Evolutionary conservation across 768 basidiomycete species (phyloP).

Genomic region (Lactarius evosmus): DNA sequence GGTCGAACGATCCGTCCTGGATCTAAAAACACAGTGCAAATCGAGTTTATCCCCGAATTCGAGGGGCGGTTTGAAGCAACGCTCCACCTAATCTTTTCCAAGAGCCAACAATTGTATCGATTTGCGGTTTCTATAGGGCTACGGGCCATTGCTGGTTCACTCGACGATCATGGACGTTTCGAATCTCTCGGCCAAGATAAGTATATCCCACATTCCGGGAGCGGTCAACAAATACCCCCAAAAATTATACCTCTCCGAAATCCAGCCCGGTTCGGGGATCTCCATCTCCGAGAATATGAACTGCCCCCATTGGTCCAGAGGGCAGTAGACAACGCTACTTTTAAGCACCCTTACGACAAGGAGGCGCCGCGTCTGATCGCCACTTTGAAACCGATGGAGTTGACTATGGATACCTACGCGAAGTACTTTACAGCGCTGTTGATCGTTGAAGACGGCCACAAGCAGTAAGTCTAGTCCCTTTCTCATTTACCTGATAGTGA

Average conservation of each 20-base stretch:
- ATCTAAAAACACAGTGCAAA: not conserved
- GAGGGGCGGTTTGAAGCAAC: constrained; percentile 18
- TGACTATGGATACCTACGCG: constrained; percentile 7
- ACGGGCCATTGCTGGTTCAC: constrained; percentile 10
- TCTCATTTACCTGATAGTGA: constrained; percentile 30
- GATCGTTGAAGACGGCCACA: constrained; percentile 37
- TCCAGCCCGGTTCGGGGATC: not conserved
- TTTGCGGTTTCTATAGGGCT: constrained; percentile 7
- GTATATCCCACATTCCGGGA: not conserved
- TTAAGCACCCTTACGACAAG: not conserved
- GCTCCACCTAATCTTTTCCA: constrained; percentile 15
- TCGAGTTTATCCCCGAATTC: constrained; percentile 12
- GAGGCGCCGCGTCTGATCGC: not conserved
- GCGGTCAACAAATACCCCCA: constrained; percentile 6
- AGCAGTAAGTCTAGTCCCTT: constrained; percentile 42
- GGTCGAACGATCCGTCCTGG: constrained; percentile 9
- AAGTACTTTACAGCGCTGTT: constrained; percentile 13
- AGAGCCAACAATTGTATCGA: not conserved
- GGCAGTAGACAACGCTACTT: not conserved
- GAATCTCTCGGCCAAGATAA: constrained; percentile 1
- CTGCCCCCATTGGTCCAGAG: not conserved
- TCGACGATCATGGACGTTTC: constrained; percentile 10
- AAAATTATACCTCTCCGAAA: not conserved
- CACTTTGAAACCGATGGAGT: not conserved
- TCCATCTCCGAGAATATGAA: constrained; percentile 10